Evolutionary conservation across 805 yeast species (phyloP), one percentile per base, ranked within the genome.

Genomic region (Aciculoconidium aculeatum): DNA sequence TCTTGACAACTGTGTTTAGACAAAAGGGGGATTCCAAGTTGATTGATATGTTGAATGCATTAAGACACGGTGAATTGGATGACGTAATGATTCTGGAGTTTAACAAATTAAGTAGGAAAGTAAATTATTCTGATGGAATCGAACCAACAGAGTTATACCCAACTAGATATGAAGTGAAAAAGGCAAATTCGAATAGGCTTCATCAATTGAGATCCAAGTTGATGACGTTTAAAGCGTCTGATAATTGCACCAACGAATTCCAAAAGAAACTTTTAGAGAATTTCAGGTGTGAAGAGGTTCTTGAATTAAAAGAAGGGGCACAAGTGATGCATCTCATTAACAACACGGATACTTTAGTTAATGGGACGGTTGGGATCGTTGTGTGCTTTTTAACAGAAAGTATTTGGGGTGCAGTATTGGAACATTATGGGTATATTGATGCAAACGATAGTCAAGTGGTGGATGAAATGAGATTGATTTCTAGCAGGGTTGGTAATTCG

Each of bases 281-380:
- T 25, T 62, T 85, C 21, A 78, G 88, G 81, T 94, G 92, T 25
- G 82, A 80, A 15, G 67, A 70, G 34, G 49, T 43, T 5, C 47
- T 92, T 10, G 66, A 61, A 3, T 58, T 92, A 40, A 90, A 88
- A 51, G 77, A 74, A 31, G 86, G 85, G 20, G 94, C 96, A 0
- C 98, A 92, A 54, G 96, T 92, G 2, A 88, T 92, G 96, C 77
- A 85, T 68, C 58, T 92, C 41, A 85, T 83, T 45, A 92, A 92
- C 51, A 31, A 35, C 6, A 67, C 72, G 16, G 88, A 84, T 40
- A 80, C 75, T 7, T 61, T 92, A 21, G 97, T 92, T 22, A 92
- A 92, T 57, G 98, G 99, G 3, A 75, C 96, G 0, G 62, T 90
- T 21, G 99, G 99, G 0, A 74, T 67, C 21, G 80, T 92, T 1